phyloP scores from a whole-genome alignment of 2,329 filamentous ascomycete genomes.

The Cytospora leucostoma region DNA sequence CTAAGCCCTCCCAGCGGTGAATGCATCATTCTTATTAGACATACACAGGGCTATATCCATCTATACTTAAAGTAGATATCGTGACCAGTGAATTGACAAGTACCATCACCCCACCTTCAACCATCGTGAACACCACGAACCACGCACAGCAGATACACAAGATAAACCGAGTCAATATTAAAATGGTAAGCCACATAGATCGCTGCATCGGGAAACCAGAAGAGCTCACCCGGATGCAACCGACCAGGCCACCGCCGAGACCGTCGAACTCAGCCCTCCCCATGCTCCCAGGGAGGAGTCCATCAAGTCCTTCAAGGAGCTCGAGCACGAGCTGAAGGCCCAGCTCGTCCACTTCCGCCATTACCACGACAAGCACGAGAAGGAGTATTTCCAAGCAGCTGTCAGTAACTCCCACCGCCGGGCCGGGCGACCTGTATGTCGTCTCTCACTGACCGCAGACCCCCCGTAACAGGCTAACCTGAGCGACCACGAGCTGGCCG shows the following conservation, averaged over 20 bases:
- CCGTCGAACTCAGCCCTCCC: constrained; percentile 49
- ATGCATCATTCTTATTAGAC: neutral
- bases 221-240: constrained; percentile 3
- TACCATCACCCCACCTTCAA: too few species aligned
- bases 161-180: neutral
- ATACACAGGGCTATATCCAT: neutral
- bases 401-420: constrained; percentile 30
- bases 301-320: constrained; percentile 50
- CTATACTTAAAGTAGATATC: neutral
- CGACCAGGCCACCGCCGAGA: constrained; percentile 53
- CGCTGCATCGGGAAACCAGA: neutral
- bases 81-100: too few species aligned
- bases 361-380: constrained; percentile 53
- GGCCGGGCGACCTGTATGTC: too few species aligned
- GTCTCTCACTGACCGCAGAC: neutral
- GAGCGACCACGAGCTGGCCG: constrained; percentile 42
- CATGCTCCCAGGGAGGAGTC: constrained; percentile 54
- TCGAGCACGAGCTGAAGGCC: constrained; percentile 54
- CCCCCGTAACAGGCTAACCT: constrained; percentile 34
- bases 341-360: constrained; percentile 51
- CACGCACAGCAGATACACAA: too few species aligned
- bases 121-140: too few species aligned
- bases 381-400: constrained; percentile 56
- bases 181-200: constrained; percentile 19
- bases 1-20: constrained; percentile 25